Evolutionary conservation across 345 rosid genomes (phyloP).

Genomic region (Populus euphratica): DNA sequence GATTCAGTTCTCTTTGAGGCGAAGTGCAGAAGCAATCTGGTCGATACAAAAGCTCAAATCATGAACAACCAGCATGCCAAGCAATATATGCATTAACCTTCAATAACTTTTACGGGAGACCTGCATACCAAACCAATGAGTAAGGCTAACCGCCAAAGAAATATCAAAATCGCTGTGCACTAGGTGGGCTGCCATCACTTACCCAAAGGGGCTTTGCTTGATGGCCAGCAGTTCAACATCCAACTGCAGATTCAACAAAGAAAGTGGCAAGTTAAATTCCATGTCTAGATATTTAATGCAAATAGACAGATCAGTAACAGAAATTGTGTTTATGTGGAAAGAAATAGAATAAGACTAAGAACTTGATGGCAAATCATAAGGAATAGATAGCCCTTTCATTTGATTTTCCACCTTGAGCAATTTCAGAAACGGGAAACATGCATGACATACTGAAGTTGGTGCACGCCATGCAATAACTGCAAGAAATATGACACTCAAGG

Average conservation of each 20-base stretch:
- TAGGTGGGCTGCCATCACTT: conserved; percentile 9
- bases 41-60: not conserved
- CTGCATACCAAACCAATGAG: conserved; percentile 37
- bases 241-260: conserved; percentile 45
- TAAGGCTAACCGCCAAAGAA: not conserved
- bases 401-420: not conserved
- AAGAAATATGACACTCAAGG: not conserved
- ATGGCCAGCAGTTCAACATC: conserved; percentile 82
- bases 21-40: not conserved
- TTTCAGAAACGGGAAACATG: not conserved
- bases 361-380: not conserved
- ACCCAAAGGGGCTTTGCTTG: conserved; percentile 94
- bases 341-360: not conserved
- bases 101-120: conserved; percentile 72
- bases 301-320: not conserved
- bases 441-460: not conserved
- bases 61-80: not conserved
- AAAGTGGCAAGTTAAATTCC: not conserved
- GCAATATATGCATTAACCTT: conserved; percentile 44
- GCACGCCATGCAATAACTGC: not conserved
- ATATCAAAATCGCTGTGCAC: not conserved
- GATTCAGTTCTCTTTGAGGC: not conserved
- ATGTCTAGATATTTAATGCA: not conserved
- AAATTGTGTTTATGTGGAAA: not conserved
- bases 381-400: not conserved